Base-by-base conservation (phyloP, 352 stramenopile species). In the Phytopythium chamaehyphon region DNA sequence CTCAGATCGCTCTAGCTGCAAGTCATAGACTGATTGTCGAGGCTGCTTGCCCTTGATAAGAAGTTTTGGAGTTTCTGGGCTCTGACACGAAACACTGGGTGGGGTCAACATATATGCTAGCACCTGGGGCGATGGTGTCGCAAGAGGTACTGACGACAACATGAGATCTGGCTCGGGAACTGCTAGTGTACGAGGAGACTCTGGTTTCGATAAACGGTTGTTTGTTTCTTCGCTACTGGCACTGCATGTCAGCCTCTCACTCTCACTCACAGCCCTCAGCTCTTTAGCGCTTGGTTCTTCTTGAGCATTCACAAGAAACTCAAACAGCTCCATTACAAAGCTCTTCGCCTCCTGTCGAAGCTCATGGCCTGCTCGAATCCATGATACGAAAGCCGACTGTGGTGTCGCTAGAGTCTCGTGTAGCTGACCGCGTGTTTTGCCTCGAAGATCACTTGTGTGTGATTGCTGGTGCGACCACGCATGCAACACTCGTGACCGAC, bases 361-460 rank as follows among this genome's bases (percentile, higher is more conserved):
- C 51, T 96, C 86, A 52, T 97, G 90, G 0, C 90, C 90, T 18
- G 84, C 78, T 15, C 81, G 82, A 3, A 96, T 60, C 90, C 90
- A 97, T 23, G 87, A 83, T 1, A 96, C 87, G 57, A 96, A 97
- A 0, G 86, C 89, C 14, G 81, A 78, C 4, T 75, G 71, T 8
- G 56, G 66, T 0, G 64, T 80, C 1, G 47, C 37, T n/a, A 90
- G 51, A 1, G 71, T 66, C 54, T 88, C 76, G 1, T 53, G 60
- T 10, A 91, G 57, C 26, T 90, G 75, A 18, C 57, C 56, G 16
- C 68, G 78, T 1, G 69, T 83, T 48, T 88, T 90, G 16, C 44
- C 56, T 2, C 67, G 62, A 12, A 90, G 47, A 16, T 80, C 64
- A 21, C 68, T 68, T 2, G 66, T 68, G 18, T 76, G 64, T 6